A percentile compares a stretch with the other conserved stretches of the same genome.
These are phyloP conservation scores for Penstemon newberryi DNA, from an alignment of 257 asterid genomes.

Conservation along the genomic window DNA sequence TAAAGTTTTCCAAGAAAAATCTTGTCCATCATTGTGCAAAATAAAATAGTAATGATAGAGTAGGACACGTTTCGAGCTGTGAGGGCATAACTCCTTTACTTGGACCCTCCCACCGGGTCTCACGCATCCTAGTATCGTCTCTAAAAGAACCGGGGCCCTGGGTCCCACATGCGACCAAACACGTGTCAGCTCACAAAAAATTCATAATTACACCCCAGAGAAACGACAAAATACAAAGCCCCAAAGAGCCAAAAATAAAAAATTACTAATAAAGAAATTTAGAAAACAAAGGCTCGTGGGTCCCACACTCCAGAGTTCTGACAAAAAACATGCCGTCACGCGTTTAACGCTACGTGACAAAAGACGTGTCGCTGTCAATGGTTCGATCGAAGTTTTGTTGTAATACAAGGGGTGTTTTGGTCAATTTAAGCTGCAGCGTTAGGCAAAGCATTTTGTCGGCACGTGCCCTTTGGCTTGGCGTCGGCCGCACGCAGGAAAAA, in stretches of 20 bases:
- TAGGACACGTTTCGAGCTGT: constrained; percentile 29
- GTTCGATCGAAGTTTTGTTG: constrained; percentile 19
- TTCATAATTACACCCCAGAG: constrained; percentile 16
- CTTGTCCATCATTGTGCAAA: constrained; percentile 3
- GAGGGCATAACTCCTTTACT: neutral
- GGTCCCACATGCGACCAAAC: constrained; percentile 24
- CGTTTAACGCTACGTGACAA: constrained; percentile 43
- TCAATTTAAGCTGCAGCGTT: neutral
- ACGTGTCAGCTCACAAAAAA: constrained; percentile 30
- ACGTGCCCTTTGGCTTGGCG: constrained; percentile 34
- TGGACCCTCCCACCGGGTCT: constrained; percentile 6
- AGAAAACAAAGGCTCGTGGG: constrained; percentile 12
- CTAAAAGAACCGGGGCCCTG: neutral
- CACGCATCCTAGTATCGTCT: neutral
- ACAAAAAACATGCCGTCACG: constrained; percentile 56
- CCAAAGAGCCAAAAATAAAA: neutral
- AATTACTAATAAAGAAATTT: neutral
- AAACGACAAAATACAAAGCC: constrained; percentile 37
- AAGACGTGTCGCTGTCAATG: constrained; percentile 30
- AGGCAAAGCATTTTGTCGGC: constrained; percentile 9
- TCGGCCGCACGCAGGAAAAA: constrained; percentile 37
- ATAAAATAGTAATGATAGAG: neutral
- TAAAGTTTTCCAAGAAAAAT: neutral
- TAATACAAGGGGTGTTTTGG: constrained; percentile 21
- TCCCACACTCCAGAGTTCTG: constrained; percentile 30